A percentile compares a stretch with the other conserved stretches of the same genome.
Conservation (phyloP, 495 filamentous ascomycete species). For the Letharia columbiana region DNA sequence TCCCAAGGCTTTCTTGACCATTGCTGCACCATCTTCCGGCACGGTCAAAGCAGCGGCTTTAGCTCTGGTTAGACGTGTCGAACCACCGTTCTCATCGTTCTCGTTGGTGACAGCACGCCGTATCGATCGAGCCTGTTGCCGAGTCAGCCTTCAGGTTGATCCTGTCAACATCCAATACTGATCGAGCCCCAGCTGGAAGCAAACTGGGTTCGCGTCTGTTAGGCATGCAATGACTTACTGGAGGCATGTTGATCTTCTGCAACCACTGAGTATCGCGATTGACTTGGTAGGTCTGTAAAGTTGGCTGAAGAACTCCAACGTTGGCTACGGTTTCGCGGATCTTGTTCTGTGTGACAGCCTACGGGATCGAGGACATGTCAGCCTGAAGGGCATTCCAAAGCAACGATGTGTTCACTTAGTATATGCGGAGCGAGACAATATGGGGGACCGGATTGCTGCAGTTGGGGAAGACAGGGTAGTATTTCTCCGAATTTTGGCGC, state of each 20-base stretch:
- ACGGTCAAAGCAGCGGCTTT: slow-evolving; percentile 70
- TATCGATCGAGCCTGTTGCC: slow-evolving; percentile 44
- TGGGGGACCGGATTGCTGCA: background rate
- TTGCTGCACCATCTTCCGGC: slow-evolving; percentile 40
- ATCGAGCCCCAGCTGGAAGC: background rate
- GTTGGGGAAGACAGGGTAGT: background rate
- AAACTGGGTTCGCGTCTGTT: background rate
- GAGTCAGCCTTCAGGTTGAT: background rate
- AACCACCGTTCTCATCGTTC: slow-evolving; percentile 81
- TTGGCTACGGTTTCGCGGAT: background rate
- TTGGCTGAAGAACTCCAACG: background rate
- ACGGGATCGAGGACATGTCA: background rate
- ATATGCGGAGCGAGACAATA: background rate
- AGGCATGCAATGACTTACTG: slow-evolving; percentile 12
- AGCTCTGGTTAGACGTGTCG: slow-evolving; percentile 80
- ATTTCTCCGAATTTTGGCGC: slow-evolving; percentile 3
- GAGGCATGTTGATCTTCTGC: slow-evolving; percentile 12
- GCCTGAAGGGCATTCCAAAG: background rate
- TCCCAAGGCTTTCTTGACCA: slow-evolving; percentile 62
- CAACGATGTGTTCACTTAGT: background rate
- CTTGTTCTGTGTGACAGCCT: background rate
- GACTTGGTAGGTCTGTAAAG: background rate
- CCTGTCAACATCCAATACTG: background rate
- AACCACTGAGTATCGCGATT: background rate
- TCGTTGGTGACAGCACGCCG: slow-evolving; percentile 73